These are phyloP conservation scores for Vinca minor DNA, from an alignment of 257 asterid species.

Conservation along the genomic window DNA sequence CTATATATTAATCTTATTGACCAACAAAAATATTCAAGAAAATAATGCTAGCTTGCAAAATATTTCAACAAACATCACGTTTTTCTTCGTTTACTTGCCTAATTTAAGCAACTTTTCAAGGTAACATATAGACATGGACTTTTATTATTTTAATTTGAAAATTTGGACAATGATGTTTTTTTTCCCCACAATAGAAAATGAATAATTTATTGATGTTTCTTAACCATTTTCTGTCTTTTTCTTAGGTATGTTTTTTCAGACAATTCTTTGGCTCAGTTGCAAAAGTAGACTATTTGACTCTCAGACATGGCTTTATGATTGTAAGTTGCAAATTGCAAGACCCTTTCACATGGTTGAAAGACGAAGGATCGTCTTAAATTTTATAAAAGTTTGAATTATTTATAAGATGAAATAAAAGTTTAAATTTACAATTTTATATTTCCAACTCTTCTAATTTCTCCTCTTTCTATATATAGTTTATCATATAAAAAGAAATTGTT, in stretches of 20 bases:
- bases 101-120: background rate
- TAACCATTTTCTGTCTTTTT: background rate
- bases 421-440: too few relatives aligned
- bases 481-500: background rate
- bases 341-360: too few relatives aligned
- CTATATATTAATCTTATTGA: too few relatives aligned
- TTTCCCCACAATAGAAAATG: background rate
- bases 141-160: background rate
- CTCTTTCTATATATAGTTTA: too few relatives aligned
- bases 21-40: background rate
- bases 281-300: slow-evolving; percentile 74
- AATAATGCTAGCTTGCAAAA: background rate
- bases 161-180: background rate
- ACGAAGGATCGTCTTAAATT: too few relatives aligned
- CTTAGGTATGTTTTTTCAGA: slow-evolving; percentile 75
- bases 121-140: background rate
- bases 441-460: too few relatives aligned
- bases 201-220: background rate
- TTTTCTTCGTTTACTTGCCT: background rate
- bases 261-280: slow-evolving; percentile 85
- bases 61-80: background rate
- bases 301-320: slow-evolving; percentile 82
- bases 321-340: slow-evolving; percentile 16
- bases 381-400: too few relatives aligned
- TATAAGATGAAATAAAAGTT: too few relatives aligned